Evolutionary conservation across 345 rosid species (phyloP), one percentile per base, ranked within the genome.

Genomic region (Rubroshorea leprosula): DNA sequence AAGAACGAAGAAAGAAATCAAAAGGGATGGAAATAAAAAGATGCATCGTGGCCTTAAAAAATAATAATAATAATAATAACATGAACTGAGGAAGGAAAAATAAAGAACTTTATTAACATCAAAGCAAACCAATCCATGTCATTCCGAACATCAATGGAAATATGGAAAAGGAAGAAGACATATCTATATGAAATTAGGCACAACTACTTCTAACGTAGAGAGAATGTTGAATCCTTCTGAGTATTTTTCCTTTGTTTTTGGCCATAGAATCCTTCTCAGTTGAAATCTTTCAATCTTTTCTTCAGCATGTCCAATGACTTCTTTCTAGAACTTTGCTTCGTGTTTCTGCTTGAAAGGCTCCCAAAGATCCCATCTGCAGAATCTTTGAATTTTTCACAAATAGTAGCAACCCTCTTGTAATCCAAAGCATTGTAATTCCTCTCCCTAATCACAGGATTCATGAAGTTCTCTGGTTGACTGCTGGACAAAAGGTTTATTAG

Each of bases 231-330:
- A n/a, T n/a, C n/a, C n/a, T n/a, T n/a, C n/a, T n/a, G n/a, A n/a
- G n/a, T n/a, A n/a, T n/a, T n/a, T n/a, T n/a, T n/a, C n/a, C n/a
- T n/a, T n/a, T n/a, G n/a, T 27, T 27, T 27, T 4, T 4, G 4
- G 31, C 8, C 50, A 60, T 54, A 22, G 25, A 39, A 54, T 15
- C 31, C 17, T 20, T 44, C 63, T 89, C 77, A 92, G 60, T 82
- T 92, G 75, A 92, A 86, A 63, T 92, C 97, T 73, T 92, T 92
- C 80, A 92, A 77, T 75, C 97, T 83, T 75, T 79, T 93, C 80
- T 86, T 93, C 61, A 93, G 83, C 79, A 74, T 61, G 22, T 93
- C 99, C 91, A 93, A 77, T 4, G 98, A 92, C 66, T 86, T 92
- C 89, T 89, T 92, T 50, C 84, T 70, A 12, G 87, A 74, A 62